Evolutionary conservation across 345 rosid species (phyloP), one percentile per base, ranked within the genome.

Genomic region (Trapa bicornis): DNA sequence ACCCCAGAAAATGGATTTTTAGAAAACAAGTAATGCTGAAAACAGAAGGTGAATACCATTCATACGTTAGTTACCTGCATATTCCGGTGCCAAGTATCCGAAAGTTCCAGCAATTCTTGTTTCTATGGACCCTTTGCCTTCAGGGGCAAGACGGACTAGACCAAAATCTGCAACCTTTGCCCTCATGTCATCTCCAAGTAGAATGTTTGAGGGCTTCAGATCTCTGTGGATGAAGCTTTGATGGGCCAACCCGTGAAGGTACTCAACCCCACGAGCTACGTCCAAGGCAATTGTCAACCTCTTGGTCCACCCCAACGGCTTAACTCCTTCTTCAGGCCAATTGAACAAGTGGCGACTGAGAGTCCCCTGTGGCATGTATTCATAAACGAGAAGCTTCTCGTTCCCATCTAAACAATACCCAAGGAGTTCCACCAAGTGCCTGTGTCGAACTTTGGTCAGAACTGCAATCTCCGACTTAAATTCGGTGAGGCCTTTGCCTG

Each of bases 91-190:
- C 42, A 91, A 79, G 84, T 91, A 91, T 54, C 97, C 97, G 1
- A 89, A 89, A n/a, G 97, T 91, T 72, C 97, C 97, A 11, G 94
- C 97, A 35, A 91, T 83, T 80, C 90, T 81, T 1, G 97, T 91
- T 67, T 87, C 94, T 43, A 91, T 77, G 1, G 97, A 91, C 57
- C 80, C 84, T 74, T 91, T 84, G 5, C 92, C 97, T 75, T 89
- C 96, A 0, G 97, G 97, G 12, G 97, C 97, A 39, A 87, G 96
- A 50, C 97, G 94, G 29, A 91, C 96, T 3, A 91, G 87, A 43
- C 97, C 97, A 43, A 91, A 91, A 76, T 91, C 97, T 2, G 94
- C 85, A 17, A 91, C 97, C 75, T 91, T 91, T 4, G 96, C 97
- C 64, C 96, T 79, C 92, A 85, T 84, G 76, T 91, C 96, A 71